phyloP scores from a whole-genome alignment of 140 eudicot genomes.

The Oenanthe javanica region DNA sequence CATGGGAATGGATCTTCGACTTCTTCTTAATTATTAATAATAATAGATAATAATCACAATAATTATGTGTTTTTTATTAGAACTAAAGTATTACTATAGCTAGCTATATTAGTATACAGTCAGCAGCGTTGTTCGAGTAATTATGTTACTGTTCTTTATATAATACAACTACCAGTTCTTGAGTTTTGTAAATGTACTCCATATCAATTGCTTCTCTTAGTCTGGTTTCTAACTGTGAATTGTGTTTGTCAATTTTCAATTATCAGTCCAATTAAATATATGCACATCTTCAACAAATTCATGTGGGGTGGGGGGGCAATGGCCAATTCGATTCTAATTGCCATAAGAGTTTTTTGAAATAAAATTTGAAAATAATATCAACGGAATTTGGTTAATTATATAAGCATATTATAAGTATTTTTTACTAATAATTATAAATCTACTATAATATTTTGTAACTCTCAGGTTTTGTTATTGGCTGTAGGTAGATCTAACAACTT shows the following conservation, averaged over 20 bases:
- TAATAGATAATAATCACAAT: slow-evolving; percentile 13
- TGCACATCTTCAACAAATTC: no score
- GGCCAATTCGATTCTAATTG: no score
- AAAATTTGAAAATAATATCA: no score
- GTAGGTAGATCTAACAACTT: not conserved
- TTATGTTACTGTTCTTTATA: not conserved
- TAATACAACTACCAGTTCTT: not conserved
- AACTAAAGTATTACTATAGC: not conserved
- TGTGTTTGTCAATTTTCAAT: not conserved
- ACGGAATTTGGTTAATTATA: no score
- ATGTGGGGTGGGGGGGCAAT: no score
- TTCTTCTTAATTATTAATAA: slow-evolving; percentile 43
- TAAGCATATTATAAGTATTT: no score
- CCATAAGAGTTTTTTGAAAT: no score
- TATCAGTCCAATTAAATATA: no score
- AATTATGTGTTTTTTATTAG: not conserved
- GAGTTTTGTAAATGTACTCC: not conserved
- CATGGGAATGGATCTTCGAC: slow-evolving; percentile 57
- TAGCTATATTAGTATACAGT: not conserved
- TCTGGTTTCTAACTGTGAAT: no score
- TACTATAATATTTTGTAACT: not conserved
- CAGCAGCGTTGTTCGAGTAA: not conserved
- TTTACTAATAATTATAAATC: no score
- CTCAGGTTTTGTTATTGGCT: not conserved
- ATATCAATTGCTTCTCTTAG: not conserved